phyloP scores from a whole-genome alignment of 148 eudicot species.

The Fallopia convolvulus region DNA sequence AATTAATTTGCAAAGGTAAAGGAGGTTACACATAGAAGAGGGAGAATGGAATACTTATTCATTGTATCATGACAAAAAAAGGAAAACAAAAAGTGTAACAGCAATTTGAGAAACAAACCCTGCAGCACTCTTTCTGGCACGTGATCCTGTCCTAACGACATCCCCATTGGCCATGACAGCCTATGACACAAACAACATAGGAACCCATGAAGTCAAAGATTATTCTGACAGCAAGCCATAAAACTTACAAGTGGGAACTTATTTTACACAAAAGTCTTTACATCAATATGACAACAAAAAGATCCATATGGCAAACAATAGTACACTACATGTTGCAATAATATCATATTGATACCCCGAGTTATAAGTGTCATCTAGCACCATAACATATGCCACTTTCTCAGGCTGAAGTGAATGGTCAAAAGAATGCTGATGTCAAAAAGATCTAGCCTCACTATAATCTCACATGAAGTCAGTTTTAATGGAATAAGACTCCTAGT shows the following conservation, averaged over 20 bases:
- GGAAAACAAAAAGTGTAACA: neutral
- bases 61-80: neutral
- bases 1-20: neutral
- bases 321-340: neutral
- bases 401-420: neutral
- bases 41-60: neutral
- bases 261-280: neutral
- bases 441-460: neutral
- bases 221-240: neutral
- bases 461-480: neutral
- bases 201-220: neutral
- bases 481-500: too few relatives aligned
- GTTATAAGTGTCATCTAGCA: neutral
- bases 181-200: constrained; percentile 26
- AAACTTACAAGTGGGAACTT: neutral
- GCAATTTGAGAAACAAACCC: constrained; percentile 47
- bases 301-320: neutral
- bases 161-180: constrained; percentile 87
- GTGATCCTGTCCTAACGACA: constrained; percentile 84
- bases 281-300: neutral
- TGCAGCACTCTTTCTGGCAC: constrained; percentile 98
- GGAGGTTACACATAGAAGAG: neutral
- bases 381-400: neutral
- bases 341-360: neutral
- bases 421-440: neutral